Evolutionary conservation across 441 rosid genomes (phyloP).

Genomic region (Sinapis alba): DNA sequence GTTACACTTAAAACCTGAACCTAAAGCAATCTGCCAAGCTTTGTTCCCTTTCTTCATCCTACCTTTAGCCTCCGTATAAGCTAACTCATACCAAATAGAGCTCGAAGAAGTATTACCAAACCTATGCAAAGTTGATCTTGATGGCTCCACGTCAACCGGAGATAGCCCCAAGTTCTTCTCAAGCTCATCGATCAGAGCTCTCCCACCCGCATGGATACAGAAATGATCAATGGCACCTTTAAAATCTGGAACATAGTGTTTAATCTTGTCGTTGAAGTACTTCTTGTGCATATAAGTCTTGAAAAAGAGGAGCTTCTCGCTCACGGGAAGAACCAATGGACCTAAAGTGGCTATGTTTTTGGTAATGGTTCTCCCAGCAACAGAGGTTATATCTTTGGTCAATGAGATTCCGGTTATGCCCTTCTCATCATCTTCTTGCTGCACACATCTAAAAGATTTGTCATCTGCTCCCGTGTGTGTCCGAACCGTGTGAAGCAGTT

Average conservation of each 20-base stretch:
- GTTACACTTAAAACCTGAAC: slow-evolving; percentile 62
- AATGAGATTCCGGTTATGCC: slow-evolving; percentile 24
- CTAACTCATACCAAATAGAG: slow-evolving; percentile 87
- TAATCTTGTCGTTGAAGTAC: slow-evolving; percentile 5
- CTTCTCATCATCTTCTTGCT: slow-evolving; percentile 29
- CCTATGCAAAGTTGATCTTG: slow-evolving; percentile 80
- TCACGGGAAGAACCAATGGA: slow-evolving; percentile 35
- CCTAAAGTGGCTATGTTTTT: slow-evolving; percentile 34
- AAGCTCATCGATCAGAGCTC: slow-evolving; percentile 94
- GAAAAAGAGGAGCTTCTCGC: slow-evolving; percentile 28
- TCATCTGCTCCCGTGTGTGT: slow-evolving; percentile 41
- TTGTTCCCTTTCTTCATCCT: slow-evolving; percentile 76
- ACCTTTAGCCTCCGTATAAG: slow-evolving; percentile 78
- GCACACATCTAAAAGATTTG: slow-evolving; percentile 35
- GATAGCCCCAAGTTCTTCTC: slow-evolving; percentile 88
- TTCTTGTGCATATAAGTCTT: slow-evolving; percentile 26
- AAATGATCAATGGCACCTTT: slow-evolving; percentile 37
- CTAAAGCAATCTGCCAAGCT: slow-evolving; percentile 91
- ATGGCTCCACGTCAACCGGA: slow-evolving; percentile 71
- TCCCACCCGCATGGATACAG: slow-evolving; percentile 39
- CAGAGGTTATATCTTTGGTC: slow-evolving; percentile 30
- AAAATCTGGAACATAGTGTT: slow-evolving; percentile 34
- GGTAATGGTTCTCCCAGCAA: slow-evolving; percentile 28
- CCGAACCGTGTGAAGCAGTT: slow-evolving; percentile 33
- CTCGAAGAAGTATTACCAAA: slow-evolving; percentile 93